Conservation (phyloP, 208 protist species). For the Phytomonas francai region DNA sequence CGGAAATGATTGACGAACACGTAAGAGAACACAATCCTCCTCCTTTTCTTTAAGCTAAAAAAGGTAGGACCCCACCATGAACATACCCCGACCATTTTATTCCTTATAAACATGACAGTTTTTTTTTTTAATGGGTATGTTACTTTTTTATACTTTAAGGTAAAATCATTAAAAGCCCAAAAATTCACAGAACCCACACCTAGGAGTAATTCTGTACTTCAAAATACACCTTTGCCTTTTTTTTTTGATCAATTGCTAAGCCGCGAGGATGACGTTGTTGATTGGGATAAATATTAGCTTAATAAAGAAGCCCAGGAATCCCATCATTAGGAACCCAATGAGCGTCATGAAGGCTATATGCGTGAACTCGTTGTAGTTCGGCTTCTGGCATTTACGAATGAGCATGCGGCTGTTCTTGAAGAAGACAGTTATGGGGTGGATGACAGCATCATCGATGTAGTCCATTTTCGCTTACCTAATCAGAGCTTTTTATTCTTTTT, state of each 20-base stretch:
- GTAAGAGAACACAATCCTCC: no score
- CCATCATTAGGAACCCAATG: slow-evolving; percentile 92
- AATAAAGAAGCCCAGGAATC: slow-evolving; percentile 93
- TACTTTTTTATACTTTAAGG: no score
- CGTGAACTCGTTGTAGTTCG: slow-evolving; percentile 91
- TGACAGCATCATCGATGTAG: slow-evolving; percentile 71
- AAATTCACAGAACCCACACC: no score
- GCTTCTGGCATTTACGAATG: slow-evolving; percentile 88
- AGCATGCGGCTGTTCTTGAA: slow-evolving; percentile 85
- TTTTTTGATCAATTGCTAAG: slow-evolving; percentile 18
- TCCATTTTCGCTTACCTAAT: slow-evolving; percentile 49
- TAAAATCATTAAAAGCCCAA: no score
- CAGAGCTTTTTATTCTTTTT: no score
- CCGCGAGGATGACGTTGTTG: slow-evolving; percentile 93
- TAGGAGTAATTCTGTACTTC: no score
- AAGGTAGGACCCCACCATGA: no score
- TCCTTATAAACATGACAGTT: no score
- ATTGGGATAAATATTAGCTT: slow-evolving; percentile 95
- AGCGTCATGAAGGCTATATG: slow-evolving; percentile 76
- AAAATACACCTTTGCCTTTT: neutral
- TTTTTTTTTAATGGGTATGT: no score
- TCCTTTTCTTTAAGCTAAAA: no score
- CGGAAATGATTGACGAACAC: no score
- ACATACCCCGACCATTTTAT: no score
- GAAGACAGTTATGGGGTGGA: slow-evolving; percentile 75